phyloP scores from a whole-genome alignment of 2,329 filamentous ascomycete genomes.

The Fusarium luffae region DNA sequence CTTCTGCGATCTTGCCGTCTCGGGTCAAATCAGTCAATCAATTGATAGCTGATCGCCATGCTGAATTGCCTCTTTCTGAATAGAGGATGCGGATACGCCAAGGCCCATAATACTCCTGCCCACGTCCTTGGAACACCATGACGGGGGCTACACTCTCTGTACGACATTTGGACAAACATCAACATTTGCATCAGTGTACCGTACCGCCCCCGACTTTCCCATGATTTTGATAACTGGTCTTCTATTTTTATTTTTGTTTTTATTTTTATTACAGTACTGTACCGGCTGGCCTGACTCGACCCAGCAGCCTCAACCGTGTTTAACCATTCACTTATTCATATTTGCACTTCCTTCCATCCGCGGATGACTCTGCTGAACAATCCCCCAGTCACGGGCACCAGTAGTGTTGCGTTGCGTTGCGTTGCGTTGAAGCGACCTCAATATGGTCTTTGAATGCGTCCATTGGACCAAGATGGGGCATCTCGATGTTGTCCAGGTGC shows the following conservation, averaged over 20 bases:
- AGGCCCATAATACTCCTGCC: slow-evolving; percentile 25
- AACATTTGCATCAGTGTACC: slow-evolving; percentile 6
- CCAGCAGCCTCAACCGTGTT: background rate
- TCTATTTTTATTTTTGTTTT: background rate
- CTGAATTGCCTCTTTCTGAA: slow-evolving; percentile 27
- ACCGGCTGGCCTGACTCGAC: slow-evolving; percentile 5
- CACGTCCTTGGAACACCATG: slow-evolving; percentile 34
- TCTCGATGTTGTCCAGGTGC: slow-evolving; percentile 41
- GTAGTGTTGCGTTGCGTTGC: slow-evolving; percentile 32
- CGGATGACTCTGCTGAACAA: slow-evolving; percentile 10
- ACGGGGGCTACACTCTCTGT: slow-evolving; percentile 23
- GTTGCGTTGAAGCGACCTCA: slow-evolving; percentile 34
- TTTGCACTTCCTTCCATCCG: background rate
- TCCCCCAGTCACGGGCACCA: slow-evolving; percentile 24
- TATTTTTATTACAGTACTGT: background rate
- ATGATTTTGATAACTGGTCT: background rate
- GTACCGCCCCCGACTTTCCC: background rate
- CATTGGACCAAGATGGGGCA: slow-evolving; percentile 40
- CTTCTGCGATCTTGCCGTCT: slow-evolving; percentile 22
- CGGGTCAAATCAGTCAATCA: slow-evolving; percentile 35
- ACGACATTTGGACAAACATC: slow-evolving; percentile 14
- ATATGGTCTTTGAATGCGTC: slow-evolving; percentile 35
- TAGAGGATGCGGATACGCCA: slow-evolving; percentile 32
- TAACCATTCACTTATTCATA: background rate
- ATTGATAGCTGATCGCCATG: slow-evolving; percentile 36